Evolutionary conservation across 768 basidiomycete genomes (phyloP).

Genomic region (Symmetrospora coprosmae): DNA sequence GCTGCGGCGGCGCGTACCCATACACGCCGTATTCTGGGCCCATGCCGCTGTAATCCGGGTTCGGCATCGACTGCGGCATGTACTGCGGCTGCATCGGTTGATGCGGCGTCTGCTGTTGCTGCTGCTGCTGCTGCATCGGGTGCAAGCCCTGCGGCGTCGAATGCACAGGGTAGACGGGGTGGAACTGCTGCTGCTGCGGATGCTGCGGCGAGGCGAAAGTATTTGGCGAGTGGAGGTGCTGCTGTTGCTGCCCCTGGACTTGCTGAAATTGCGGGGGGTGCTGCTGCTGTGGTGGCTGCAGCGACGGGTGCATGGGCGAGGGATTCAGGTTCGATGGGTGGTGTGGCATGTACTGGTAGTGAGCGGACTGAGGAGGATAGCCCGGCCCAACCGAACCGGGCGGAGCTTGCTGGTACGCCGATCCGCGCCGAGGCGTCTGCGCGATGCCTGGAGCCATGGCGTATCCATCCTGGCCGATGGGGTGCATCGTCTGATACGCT

Average conservation of each 20-base stretch:
- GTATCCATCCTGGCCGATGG: not conserved
- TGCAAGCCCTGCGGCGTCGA: not conserved
- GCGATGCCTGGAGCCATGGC: not conserved
- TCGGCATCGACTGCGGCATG: no score
- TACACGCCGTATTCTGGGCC: no score
- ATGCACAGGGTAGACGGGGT: no score
- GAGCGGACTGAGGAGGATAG: not conserved
- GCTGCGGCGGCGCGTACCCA: no score
- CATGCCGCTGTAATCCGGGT: no score
- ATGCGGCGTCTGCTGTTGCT: not conserved
- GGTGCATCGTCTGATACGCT: not conserved
- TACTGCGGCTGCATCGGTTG: no score
- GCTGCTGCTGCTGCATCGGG: not conserved
- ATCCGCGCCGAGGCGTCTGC: slow-evolving; percentile 1
- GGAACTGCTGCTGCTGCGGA: no score
- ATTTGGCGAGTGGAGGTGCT: no score
- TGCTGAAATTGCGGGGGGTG: no score
- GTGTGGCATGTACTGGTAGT: not conserved
- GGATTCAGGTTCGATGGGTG: not conserved
- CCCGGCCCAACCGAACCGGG: not conserved
- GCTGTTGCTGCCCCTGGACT: no score
- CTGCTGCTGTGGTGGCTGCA: not conserved
- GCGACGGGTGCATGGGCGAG: not conserved
- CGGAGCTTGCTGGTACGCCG: not conserved
- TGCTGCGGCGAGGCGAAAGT: no score